Conservation (phyloP, 768 basidiomycete genomes). For the Gautieria morchelliformis region DNA sequence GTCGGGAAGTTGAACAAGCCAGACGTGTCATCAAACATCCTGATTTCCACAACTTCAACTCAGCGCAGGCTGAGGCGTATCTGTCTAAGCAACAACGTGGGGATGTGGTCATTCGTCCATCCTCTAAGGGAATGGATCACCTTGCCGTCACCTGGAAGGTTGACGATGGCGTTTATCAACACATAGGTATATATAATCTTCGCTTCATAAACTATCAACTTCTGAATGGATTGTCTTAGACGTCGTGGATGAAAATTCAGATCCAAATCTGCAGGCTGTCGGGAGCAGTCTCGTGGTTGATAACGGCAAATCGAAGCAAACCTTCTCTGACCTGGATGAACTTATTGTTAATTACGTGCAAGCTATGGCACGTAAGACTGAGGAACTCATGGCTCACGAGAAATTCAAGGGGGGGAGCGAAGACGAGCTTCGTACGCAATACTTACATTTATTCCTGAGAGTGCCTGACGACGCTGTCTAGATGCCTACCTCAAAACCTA, state of each 20-base stretch:
- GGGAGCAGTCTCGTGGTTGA: constrained; percentile 66
- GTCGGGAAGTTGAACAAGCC: constrained; percentile 68
- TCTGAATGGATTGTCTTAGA: constrained; percentile 33
- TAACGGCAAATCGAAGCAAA: constrained; percentile 43
- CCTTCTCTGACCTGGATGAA: constrained; percentile 90
- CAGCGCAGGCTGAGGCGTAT: constrained; percentile 79
- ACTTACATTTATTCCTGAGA: neutral
- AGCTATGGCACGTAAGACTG: constrained; percentile 85
- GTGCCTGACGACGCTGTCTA: constrained; percentile 21
- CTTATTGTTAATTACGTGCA: constrained; percentile 94
- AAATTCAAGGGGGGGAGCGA: constrained; percentile 87
- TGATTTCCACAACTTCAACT: constrained; percentile 94
- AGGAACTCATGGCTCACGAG: constrained; percentile 91
- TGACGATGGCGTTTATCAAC: constrained; percentile 90
- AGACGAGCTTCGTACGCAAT: constrained; percentile 79
- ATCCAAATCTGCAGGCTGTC: constrained; percentile 56
- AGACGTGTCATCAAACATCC: constrained; percentile 94
- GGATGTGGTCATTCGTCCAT: constrained; percentile 93
- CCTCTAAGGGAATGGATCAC: constrained; percentile 88
- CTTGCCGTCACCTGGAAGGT: constrained; percentile 99
- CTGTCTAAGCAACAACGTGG: constrained; percentile 87
- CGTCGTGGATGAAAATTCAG: constrained; percentile 72
- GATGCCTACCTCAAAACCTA: constrained; percentile 85
- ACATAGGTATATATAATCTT: constrained; percentile 60
- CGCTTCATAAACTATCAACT: neutral